Percentiles rank a stretch among this genome's conserved stretches.
Conservation (phyloP, 2,329 filamentous ascomycete species). For the Calonectria fujianensis region DNA sequence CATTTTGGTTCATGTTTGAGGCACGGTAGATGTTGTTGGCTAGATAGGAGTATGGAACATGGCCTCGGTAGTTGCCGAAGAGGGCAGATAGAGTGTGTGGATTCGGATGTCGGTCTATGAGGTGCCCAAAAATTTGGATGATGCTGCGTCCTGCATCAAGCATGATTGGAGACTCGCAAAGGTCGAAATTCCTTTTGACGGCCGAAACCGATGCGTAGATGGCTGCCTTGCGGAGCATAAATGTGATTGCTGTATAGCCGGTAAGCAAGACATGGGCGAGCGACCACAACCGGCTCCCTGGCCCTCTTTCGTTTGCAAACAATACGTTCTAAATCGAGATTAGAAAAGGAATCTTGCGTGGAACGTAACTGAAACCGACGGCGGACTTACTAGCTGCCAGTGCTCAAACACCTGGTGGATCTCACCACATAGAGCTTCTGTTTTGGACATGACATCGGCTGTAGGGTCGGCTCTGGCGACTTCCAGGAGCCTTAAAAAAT, state of each 20-base stretch:
- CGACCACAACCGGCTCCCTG: not conserved
- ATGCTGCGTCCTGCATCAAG: not conserved
- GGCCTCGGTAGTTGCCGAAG: not conserved
- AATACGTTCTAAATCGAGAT: not conserved
- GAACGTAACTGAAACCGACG: not conserved
- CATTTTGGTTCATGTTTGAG: not conserved
- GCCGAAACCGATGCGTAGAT: not conserved
- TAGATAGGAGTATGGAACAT: not conserved
- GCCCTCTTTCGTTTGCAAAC: not conserved
- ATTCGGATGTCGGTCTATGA: not conserved
- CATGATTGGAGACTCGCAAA: not conserved
- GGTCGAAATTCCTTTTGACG: not conserved
- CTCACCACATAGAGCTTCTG: not conserved
- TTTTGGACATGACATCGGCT: not conserved
- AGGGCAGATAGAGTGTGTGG: slow-evolving; percentile 2
- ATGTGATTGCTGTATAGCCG: slow-evolving; percentile 4
- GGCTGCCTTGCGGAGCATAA: slow-evolving; percentile 14
- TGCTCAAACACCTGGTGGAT: slow-evolving; percentile 7
- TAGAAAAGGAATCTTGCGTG: not conserved
- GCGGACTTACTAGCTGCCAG: slow-evolving; percentile 7
- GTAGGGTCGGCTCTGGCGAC: not conserved
- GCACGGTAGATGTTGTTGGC: not conserved
- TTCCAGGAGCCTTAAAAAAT: not conserved
- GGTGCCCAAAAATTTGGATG: not conserved
- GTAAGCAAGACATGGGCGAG: slow-evolving; percentile 4